Conservation (phyloP, 768 basidiomycete species). For the Panus rudis region DNA sequence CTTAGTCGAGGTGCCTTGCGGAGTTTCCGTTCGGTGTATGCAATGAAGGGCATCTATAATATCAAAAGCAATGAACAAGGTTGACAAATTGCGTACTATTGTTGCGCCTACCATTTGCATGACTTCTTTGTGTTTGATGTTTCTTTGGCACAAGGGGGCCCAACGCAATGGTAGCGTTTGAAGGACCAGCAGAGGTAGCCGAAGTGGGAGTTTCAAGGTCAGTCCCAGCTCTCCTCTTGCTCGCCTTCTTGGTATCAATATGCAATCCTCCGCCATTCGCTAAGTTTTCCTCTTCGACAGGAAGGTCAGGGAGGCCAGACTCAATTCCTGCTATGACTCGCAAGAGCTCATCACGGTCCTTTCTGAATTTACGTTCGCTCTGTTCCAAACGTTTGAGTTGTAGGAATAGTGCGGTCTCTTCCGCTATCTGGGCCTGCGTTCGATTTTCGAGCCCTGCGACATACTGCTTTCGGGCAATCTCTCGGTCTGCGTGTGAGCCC, state of each 20-base stretch:
- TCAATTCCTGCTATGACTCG: conserved; percentile 81
- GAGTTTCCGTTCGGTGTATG: conserved; percentile 61
- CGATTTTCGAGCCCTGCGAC: conserved; percentile 80
- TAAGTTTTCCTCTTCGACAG: conserved; percentile 56
- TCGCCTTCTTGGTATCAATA: conserved; percentile 48
- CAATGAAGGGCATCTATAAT: conserved; percentile 61
- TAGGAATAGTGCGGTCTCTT: conserved; percentile 92
- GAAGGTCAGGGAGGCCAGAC: conserved; percentile 71
- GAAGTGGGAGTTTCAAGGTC: conserved; percentile 30
- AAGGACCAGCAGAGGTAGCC: conserved; percentile 26
- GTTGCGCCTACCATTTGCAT: conserved; percentile 51
- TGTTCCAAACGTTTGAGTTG: conserved; percentile 95
- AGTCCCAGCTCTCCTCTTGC: conserved; percentile 36
- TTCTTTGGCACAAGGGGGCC: conserved; percentile 31
- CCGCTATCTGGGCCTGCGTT: conserved; percentile 83
- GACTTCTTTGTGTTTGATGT: conserved; percentile 44
- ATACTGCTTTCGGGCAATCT: conserved; percentile 83
- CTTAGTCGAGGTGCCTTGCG: conserved; percentile 56
- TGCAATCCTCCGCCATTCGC: conserved; percentile 21
- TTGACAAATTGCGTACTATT: no score
- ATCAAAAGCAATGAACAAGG: no score
- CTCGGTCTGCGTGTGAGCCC: conserved; percentile 55
- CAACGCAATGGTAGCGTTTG: conserved; percentile 25
- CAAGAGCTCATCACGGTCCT: conserved; percentile 82
- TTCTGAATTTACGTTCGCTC: conserved; percentile 80